Evolutionary conservation across 495 filamentous ascomycete genomes (phyloP).

Genomic region (Aspergillus sparsus): DNA sequence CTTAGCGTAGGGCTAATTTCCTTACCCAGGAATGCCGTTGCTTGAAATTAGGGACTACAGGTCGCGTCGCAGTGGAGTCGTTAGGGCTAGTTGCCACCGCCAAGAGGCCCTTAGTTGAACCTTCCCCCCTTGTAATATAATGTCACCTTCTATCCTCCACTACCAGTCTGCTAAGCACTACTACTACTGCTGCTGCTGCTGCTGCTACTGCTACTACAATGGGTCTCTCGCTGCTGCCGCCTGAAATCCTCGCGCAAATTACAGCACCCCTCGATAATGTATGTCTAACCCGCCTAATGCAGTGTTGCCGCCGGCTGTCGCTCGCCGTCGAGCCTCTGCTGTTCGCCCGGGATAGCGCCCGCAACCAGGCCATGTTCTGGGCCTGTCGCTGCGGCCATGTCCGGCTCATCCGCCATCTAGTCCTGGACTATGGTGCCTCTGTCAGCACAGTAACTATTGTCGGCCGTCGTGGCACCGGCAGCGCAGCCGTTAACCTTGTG

Average conservation of each 20-base stretch:
- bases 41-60: too few species aligned
- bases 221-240: not conserved
- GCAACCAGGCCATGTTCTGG: constrained; percentile 6
- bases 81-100: too few species aligned
- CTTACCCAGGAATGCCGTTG: too few species aligned
- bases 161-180: too few species aligned
- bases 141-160: too few species aligned
- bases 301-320: not conserved
- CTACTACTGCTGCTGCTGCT: too few species aligned
- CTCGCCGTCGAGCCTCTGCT: not conserved
- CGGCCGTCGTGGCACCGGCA: not conserved
- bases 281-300: not conserved
- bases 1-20: too few species aligned
- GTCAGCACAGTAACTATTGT: not conserved
- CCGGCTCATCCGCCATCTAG: not conserved
- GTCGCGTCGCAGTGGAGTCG: too few species aligned
- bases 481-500: not conserved
- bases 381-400: not conserved
- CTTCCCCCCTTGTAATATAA: too few species aligned
- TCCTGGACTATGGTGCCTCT: not conserved
- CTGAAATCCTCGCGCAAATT: constrained; percentile 1
- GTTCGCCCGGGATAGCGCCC: not conserved
- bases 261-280: not conserved
- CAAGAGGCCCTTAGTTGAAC: too few species aligned
- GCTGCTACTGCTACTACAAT: not conserved